Base-by-base conservation (phyloP, 202 grass and related monocot genomes). In the Musa balbisiana region DNA sequence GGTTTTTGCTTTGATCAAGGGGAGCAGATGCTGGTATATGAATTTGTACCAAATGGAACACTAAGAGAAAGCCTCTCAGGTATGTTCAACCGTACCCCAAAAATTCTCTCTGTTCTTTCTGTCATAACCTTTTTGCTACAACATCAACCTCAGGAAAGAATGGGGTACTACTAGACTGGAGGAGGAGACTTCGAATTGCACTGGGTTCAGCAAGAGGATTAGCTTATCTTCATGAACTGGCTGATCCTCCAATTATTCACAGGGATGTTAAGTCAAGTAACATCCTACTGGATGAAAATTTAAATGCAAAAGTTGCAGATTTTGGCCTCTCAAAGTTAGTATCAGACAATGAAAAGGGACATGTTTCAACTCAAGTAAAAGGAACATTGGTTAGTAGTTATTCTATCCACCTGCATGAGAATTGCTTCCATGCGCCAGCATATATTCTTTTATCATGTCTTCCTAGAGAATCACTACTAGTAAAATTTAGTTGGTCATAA, bases 1-100 rank as follows among this genome's bases (percentile, higher is more conserved):
- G 73, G 73, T 2, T 76, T 76, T 62, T 76, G 56, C 55, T 62
- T 60, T 12, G 73, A 76, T 17, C 19, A 76, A 22, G 56, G 56
- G 1, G 73, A 76, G 49, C 17, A 43, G 27, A 62, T 76, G 29
- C 55, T 76, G 58, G 73, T 76, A 8, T 76, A 76, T 50, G 73
- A 76, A 51, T 76, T 50, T 27, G 49, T 76, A 15, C 49, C 55
- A 1, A 76, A 76, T 51, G 73, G 73, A 59, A 51, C 26, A 11
- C 2, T 76, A 21, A 20, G 17, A 17, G 73, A 76, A 3, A 63
- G 26, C 25, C 29, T 76, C 3, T 51, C 73, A 2, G 73, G 73
- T 76, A 76, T 11, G 1, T 51, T 16, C 12, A 49, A 50, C 67
- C 12, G 10, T 14, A 69, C 9, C 67, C 3, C 17, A 62, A 17